Conservation (phyloP, 2,329 filamentous ascomycete species). For the Scedosporium minutisporum region DNA sequence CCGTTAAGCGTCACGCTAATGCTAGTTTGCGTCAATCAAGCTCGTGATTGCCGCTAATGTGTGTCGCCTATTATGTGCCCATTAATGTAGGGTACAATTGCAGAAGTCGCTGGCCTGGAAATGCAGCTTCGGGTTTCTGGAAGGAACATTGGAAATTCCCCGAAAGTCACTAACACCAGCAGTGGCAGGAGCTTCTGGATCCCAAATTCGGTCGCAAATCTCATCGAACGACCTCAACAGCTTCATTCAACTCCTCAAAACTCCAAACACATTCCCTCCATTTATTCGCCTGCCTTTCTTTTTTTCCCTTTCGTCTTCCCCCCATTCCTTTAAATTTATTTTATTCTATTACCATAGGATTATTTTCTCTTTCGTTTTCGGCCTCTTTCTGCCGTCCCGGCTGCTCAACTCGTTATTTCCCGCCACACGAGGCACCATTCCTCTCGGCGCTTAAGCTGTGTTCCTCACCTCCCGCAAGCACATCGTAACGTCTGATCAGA, state of each 20-base stretch:
- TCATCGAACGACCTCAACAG: neutral
- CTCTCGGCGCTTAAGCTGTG: neutral
- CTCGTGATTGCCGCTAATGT: neutral
- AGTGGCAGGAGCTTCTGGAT: neutral
- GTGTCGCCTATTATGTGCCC: no score
- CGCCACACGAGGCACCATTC: neutral
- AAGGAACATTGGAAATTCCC: no score
- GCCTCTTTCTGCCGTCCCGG: neutral
- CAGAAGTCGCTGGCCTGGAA: no score
- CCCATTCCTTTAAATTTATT: neutral
- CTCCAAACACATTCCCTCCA: neutral
- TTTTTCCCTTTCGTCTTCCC: neutral
- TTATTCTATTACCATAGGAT: neutral
- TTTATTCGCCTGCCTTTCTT: neutral
- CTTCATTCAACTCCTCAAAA: neutral
- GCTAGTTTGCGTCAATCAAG: neutral
- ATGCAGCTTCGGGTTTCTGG: no score
- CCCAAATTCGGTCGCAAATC: neutral
- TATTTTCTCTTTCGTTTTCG: no score
- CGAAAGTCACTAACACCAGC: neutral
- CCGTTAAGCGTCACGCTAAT: neutral
- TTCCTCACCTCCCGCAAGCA: neutral
- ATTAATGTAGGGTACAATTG: no score
- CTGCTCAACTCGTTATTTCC: neutral
- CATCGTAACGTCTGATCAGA: neutral